Conservation (phyloP, 2,329 filamentous ascomycete genomes). For the Penicillium sumatraense region DNA sequence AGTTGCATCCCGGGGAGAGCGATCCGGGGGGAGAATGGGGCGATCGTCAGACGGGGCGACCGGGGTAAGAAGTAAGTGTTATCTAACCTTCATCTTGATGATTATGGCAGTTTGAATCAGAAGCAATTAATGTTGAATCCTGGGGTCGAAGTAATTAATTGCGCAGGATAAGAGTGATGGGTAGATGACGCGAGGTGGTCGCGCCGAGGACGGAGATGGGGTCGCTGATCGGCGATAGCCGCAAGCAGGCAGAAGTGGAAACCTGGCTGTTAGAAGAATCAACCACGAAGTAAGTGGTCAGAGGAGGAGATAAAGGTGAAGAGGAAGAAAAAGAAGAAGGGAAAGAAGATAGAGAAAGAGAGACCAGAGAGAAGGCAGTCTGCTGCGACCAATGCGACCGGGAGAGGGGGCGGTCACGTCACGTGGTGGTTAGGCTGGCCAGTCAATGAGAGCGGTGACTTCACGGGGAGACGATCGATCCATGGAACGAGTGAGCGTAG, state of each 20-base stretch:
- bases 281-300: constrained; percentile 35
- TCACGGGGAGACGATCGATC: constrained; percentile 39
- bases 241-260: neutral
- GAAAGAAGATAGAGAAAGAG: neutral
- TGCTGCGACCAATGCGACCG: constrained; percentile 21
- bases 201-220: constrained; percentile 13
- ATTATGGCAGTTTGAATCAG: neutral
- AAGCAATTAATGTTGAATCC: neutral
- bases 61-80: neutral
- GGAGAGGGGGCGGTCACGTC: constrained; percentile 41
- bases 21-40: neutral
- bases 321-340: neutral
- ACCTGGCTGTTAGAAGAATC: neutral
- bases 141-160: neutral
- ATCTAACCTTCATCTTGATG: neutral
- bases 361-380: constrained; percentile 6
- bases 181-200: constrained; percentile 10
- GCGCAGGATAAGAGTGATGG: neutral
- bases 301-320: constrained; percentile 8
- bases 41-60: constrained; percentile 15
- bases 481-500: neutral
- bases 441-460: constrained; percentile 46
- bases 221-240: constrained; percentile 5
- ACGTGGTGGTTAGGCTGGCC: constrained; percentile 37
- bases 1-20: constrained; percentile 3